Base-by-base conservation (phyloP, 176 grass and related monocot genomes). In the Rhynchospora tenuis region DNA sequence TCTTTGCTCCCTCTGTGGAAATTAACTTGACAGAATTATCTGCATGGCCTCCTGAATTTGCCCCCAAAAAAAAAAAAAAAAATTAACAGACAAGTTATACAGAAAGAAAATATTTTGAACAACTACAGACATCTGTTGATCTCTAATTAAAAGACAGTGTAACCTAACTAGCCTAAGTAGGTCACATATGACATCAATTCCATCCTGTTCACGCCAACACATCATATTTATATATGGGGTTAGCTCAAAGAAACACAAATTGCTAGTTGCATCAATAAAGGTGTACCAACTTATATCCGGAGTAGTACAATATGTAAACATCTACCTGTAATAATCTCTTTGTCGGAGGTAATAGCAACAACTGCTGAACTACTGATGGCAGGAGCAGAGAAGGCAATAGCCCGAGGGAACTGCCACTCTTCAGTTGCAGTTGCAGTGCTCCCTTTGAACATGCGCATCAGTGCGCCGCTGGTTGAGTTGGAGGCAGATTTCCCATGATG, bases 371-470 rank as follows among this genome's bases (percentile, higher is more conserved):
- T 86, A 62, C 75, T 54, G 67, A 99, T 93, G 47, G 81, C 89
- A 83, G 88, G 88, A 87, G 91, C 88, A 60, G 89, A 81, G 90
- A 99, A 99, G 80, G 93, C 96, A 90, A 89, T 89, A 85, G 93
- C 93, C 73, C 80, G 90, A 89, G 96, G 93, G 87, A 93, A 99
- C 50, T 87, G 82, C 78, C 86, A 92, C 59, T 89, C 93, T 88
- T 95, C 96, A 64, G 79, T 50, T 68, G 83, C 88, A 59, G 85
- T 90, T 86, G 68, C 79, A 77, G 88, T 59, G 60, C 89, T 83
- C 86, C 87, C 92, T 94, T 93, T 99, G 60, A 99, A 99, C 83
- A 99, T 95, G 75, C 93, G 92, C 89, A 95, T 93, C n/a, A 99
- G 83, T 59, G 96, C 86, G 14, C 96, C 88, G 80, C 92, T 68